Percentiles rank a stretch among this genome's conserved stretches.
These are phyloP conservation scores for Cordyceps sp. DNA, from an alignment of 2,329 filamentous ascomycete species.

Conservation along the genomic window DNA sequence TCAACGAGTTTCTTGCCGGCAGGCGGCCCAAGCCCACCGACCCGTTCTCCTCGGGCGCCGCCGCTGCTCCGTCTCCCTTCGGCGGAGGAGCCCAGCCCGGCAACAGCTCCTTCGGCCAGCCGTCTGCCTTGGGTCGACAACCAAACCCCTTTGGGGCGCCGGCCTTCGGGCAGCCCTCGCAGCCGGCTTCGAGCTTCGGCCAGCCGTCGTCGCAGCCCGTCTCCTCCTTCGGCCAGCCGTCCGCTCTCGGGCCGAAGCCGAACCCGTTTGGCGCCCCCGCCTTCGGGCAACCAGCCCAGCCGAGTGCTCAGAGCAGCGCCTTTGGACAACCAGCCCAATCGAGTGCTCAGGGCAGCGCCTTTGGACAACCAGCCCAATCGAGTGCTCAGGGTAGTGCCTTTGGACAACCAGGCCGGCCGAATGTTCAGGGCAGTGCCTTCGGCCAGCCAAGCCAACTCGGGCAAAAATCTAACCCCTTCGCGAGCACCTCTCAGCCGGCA, in stretches of 20 bases:
- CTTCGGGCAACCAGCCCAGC: constrained; percentile 18
- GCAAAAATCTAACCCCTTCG: constrained; percentile 21
- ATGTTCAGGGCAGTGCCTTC: constrained; percentile 10
- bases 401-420: constrained; percentile 18
- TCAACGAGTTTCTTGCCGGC: constrained; percentile 26
- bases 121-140: constrained; percentile 12
- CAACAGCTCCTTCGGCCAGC: constrained; percentile 23
- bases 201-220: constrained; percentile 16
- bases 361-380: constrained; percentile 18
- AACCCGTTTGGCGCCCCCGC: constrained; percentile 18
- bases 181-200: constrained; percentile 11
- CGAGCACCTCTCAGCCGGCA: constrained; percentile 2
- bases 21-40: constrained; percentile 17
- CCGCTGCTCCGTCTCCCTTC: constrained; percentile 12
- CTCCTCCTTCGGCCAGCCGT: constrained; percentile 20
- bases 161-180: constrained; percentile 24
- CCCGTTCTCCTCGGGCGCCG: constrained; percentile 21
- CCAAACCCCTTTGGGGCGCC: constrained; percentile 16
- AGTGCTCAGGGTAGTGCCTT: constrained; percentile 11
- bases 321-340: constrained; percentile 18
- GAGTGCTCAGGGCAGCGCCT: constrained; percentile 9
- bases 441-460: constrained; percentile 20
- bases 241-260: constrained; percentile 13
- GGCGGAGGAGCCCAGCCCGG: constrained; percentile 10
- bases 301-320: constrained; percentile 9